phyloP scores from a whole-genome alignment of 495 filamentous ascomycete genomes.

The Hypoxylon trugodes region DNA sequence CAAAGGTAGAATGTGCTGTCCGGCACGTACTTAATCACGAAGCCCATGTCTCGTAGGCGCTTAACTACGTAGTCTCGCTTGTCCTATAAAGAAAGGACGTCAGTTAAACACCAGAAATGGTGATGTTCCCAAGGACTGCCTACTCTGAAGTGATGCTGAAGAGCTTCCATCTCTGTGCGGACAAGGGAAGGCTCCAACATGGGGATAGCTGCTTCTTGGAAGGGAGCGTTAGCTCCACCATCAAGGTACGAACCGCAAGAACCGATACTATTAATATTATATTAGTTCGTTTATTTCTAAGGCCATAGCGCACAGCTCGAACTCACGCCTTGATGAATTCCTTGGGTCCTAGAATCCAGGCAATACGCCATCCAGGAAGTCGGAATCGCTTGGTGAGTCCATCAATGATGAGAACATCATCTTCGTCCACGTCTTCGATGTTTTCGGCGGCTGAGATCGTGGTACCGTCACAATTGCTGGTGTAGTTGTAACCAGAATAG shows the following conservation, averaged over 20 bases:
- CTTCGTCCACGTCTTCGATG: conserved; percentile 72
- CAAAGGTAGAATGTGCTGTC: conserved; percentile 92
- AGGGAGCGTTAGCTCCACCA: conserved; percentile 91
- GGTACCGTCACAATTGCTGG: conserved; percentile 84
- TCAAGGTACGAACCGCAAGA: conserved; percentile 96
- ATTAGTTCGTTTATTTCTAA: conserved; percentile 2
- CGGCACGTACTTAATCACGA: conserved; percentile 78
- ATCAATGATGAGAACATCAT: conserved; percentile 90
- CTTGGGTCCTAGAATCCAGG: conserved; percentile 95
- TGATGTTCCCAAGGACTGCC: not conserved
- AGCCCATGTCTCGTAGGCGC: conserved; percentile 83
- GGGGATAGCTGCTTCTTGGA: conserved; percentile 90
- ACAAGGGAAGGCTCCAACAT: conserved; percentile 90
- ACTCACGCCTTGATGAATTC: conserved; percentile 87
- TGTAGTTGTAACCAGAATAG: conserved; percentile 96
- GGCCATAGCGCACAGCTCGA: not conserved
- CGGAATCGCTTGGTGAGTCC: conserved; percentile 97
- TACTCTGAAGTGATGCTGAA: conserved; percentile 83
- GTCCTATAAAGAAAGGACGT: conserved; percentile 44
- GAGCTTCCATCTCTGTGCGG: conserved; percentile 83
- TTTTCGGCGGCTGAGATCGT: conserved; percentile 89
- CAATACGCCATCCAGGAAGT: conserved; percentile 94
- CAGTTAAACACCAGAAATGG: not conserved
- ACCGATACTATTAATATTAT: conserved; percentile 64
- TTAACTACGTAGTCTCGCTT: conserved; percentile 90